Base-by-base conservation (phyloP, 331 rosid genomes). In the Saraca asoca region DNA sequence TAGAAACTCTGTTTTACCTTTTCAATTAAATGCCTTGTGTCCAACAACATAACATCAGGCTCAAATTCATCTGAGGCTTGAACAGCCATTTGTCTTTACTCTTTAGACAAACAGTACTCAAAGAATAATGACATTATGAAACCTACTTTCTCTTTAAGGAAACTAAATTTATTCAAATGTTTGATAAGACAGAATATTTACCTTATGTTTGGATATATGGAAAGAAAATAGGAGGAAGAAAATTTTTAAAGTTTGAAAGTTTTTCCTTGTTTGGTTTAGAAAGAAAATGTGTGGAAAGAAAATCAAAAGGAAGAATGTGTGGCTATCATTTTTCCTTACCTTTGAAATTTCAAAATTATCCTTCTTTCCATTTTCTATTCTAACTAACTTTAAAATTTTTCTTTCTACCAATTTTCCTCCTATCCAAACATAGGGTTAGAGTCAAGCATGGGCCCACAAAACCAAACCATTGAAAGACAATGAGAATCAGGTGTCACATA, bases 11-110 rank as follows among this genome's bases (percentile, higher is more conserved):
- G 5, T 37, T 13, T 52, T 24, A 1, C 31, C 4, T 12, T 18
- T 52, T 5, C 13, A 1, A 31, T 9, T 11, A 14, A 20, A 42
- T 5, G 5, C 15, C 2, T 16, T 6, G 19, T 14, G 16, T 10
- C 5, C 18, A 42, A 14, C 55, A 62, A 42, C 31, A 45, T 24
- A 29, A 34, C 3, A 46, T 46, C 17, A 49, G 11, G 11, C 12
- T 60, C 34, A 19, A 43, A 43, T 61, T 42, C 41, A 42, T 61
- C n/a, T 65, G 12, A 65, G 3, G 37, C 17, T 51, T 16, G 34
- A 18, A 63, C 13, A 46, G 48, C 6, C 45, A 46, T 46, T 6
- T 10, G 17, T 43, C 15, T 17, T 14, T 15, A 15, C 6, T 20
- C 62, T n/a, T n/a, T n/a, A n/a, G n/a, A n/a, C n/a, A n/a, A 56